Evolutionary conservation across 257 asterid species (phyloP), one percentile per base, ranked within the genome.

Genomic region (Sherardia arvensis): DNA sequence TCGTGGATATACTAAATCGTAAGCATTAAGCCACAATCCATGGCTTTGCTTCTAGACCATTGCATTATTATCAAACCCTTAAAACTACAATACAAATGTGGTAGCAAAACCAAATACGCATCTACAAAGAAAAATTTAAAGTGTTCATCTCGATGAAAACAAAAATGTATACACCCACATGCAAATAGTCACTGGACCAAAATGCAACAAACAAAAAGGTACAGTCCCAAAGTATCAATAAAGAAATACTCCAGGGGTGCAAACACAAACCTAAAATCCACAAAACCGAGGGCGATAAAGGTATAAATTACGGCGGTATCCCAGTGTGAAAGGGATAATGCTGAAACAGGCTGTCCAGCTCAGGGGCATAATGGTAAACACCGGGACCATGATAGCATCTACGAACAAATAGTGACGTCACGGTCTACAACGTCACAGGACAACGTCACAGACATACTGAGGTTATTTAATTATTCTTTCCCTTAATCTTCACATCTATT

Each of bases 401-500:
- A 0, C 6, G 10, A 21, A 33, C 62, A 17, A 6, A 20, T 1
- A 1, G 1, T 4, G 47, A 64, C 68, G 68, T 7, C n/a, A 8
- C 5, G 15, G 4, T 11, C 0, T 0, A 26, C 14, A 55, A 65
- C 69, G 25, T 69, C 71, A 72, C 30, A 5, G 3, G 8, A n/a
- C 29, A 45, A 60, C 67, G 65, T 65, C 38, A 66, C 59, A 3
- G 32, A 7, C 60, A 23, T 7, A 0, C 3, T 14, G 51, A 4
- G 21, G 21, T 3, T 43, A 43, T 43, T 43, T 33, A 21, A 22
- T 8, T 45, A 32, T 25, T 38, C 22, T 7, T 32, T 30, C 34
- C 4, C 10, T 15, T 18, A 64, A 36, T 26, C n/a, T 74, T 61
- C 48, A 3, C 22, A 28, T 70, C 43, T 64, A 75, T 67, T 69